Evolutionary conservation across 164 flowering plant genomes (phyloP).

Genomic region (Buxus sempervirens): DNA sequence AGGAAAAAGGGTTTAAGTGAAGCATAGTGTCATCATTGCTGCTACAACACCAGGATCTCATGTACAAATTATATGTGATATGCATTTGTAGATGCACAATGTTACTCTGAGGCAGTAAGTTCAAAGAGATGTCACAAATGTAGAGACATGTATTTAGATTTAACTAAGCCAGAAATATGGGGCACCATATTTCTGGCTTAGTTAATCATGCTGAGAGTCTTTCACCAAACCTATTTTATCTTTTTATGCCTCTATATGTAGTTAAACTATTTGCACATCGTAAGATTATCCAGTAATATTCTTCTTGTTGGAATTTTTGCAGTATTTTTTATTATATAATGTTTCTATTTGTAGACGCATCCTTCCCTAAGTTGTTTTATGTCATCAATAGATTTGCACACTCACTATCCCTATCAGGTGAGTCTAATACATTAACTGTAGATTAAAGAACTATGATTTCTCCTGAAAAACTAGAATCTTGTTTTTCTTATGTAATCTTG

Average conservation of each 20-base stretch:
- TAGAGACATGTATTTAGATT: no score
- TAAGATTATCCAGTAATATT: not conserved
- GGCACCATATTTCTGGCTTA: not conserved
- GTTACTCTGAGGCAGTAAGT: no score
- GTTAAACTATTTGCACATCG: not conserved
- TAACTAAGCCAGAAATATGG: no score
- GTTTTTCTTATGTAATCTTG: no score
- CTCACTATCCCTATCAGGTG: slow-evolving; percentile 89
- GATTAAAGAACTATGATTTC: not conserved
- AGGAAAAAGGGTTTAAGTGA: no score
- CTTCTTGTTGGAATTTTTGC: not conserved
- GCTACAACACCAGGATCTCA: not conserved
- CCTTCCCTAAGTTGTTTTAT: slow-evolving; percentile 84
- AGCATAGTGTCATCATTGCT: no score
- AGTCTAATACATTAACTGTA: no score
- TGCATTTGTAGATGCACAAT: not conserved
- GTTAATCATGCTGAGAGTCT: no score
- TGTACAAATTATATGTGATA: not conserved
- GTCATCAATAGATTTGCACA: slow-evolving; percentile 86
- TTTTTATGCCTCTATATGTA: not conserved
- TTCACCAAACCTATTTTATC: not conserved
- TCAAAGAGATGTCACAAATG: no score
- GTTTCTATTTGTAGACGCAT: slow-evolving; percentile 63
- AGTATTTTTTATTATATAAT: not conserved
- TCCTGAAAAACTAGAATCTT: not conserved